Conservation (phyloP, 176 grass and related monocot species). For the Rhynchospora pubera region DNA sequence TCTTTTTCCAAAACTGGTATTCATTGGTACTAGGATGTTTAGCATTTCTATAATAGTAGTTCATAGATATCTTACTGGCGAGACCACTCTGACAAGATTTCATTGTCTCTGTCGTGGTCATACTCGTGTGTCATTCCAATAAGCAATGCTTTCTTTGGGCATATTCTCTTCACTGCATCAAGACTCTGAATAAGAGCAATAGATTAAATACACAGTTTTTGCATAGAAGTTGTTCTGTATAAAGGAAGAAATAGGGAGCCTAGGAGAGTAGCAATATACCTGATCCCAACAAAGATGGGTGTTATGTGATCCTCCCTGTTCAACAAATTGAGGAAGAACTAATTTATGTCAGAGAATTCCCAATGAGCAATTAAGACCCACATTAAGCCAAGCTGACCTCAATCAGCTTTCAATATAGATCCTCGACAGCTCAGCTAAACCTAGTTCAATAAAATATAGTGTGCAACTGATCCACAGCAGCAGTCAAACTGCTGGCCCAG, state of each 20-base stretch:
- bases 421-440: neutral
- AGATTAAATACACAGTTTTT: conserved; percentile 7
- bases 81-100: conserved; percentile 78
- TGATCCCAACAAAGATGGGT: conserved; percentile 82
- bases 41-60: neutral
- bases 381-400: neutral
- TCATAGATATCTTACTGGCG: conserved; percentile 33
- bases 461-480: neutral
- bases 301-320: conserved; percentile 72
- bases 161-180: conserved; percentile 91
- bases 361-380: neutral
- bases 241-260: conserved; percentile 6
- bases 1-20: conserved; percentile 1
- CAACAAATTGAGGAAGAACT: neutral
- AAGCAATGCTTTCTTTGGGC: conserved; percentile 70
- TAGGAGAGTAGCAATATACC: conserved; percentile 39
- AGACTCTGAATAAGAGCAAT: conserved; percentile 44
- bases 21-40: neutral
- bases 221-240: neutral
- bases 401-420: neutral
- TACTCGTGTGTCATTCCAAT: conserved; percentile 96
- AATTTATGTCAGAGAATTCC: neutral
- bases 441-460: neutral
- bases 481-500: neutral
- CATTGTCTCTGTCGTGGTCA: conserved; percentile 81